Percentiles rank a stretch among this genome's conserved stretches.
These are phyloP conservation scores for Lepidium didymum DNA, from an alignment of 345 rosid genomes.

Conservation along the genomic window DNA sequence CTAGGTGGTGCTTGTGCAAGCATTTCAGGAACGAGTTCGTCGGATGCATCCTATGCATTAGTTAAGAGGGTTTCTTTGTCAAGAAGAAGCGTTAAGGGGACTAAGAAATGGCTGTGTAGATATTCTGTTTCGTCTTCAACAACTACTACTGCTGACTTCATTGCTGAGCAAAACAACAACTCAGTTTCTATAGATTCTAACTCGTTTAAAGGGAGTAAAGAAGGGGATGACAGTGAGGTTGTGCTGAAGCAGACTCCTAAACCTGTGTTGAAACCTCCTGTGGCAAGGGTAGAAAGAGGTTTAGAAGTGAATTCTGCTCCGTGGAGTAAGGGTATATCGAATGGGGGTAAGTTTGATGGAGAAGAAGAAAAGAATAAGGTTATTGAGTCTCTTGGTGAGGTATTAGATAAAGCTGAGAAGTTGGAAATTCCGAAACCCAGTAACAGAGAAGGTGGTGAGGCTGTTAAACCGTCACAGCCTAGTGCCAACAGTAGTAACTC, in stretches of 20 bases:
- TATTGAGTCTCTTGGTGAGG: slow-evolving; percentile 82
- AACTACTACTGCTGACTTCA: slow-evolving; percentile 49
- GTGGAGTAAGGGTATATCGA: slow-evolving; percentile 26
- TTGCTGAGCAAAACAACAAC: slow-evolving; percentile 51
- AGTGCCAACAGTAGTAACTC: slow-evolving; percentile 24
- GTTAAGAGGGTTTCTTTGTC: slow-evolving; percentile 57
- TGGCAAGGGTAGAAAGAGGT: slow-evolving; percentile 27
- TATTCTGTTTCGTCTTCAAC: slow-evolving; percentile 53
- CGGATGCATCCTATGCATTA: slow-evolving; percentile 46
- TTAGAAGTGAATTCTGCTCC: slow-evolving; percentile 31
- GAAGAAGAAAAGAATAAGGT: slow-evolving; percentile 60
- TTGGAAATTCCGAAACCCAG: slow-evolving; percentile 46
- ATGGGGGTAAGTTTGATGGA: slow-evolving; percentile 30
- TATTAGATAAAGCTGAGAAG: slow-evolving; percentile 81
- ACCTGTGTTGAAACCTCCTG: slow-evolving; percentile 56
- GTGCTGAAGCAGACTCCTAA: slow-evolving; percentile 77
- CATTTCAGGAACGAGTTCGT: slow-evolving; percentile 33
- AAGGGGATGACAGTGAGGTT: slow-evolving; percentile 41
- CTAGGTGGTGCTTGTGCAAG: slow-evolving; percentile 42
- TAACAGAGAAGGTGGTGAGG: slow-evolving; percentile 33
- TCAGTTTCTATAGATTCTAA: slow-evolving; percentile 45
- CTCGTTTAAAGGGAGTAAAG: slow-evolving; percentile 37
- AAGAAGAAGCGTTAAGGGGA: slow-evolving; percentile 34
- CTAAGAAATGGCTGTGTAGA: slow-evolving; percentile 70
- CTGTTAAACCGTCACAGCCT: slow-evolving; percentile 26